These are phyloP conservation scores for Eutrema heterophyllum DNA, from an alignment of 345 rosid species.

Conservation along the genomic window DNA sequence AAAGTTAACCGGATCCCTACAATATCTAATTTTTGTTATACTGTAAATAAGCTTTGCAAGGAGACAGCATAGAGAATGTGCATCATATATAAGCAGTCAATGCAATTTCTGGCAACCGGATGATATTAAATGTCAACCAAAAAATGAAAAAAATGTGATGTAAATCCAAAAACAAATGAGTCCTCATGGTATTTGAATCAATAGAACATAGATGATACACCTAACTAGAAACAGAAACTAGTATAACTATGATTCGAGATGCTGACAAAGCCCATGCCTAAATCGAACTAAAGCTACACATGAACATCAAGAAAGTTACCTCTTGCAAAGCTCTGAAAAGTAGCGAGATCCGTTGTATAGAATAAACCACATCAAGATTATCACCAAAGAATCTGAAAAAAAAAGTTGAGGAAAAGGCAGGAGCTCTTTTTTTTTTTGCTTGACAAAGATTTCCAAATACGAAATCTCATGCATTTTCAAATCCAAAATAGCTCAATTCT, in stretches of 20 bases:
- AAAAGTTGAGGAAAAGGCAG: slow-evolving; percentile 38
- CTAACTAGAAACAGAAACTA: not conserved
- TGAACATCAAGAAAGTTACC: slow-evolving; percentile 31
- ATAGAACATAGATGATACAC: not conserved
- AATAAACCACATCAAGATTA: slow-evolving; percentile 76
- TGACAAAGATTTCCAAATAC: not conserved
- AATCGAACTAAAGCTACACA: not conserved
- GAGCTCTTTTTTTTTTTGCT: not conserved
- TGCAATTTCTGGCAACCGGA: not conserved
- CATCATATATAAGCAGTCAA: too few relatives aligned
- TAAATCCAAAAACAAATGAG: not conserved
- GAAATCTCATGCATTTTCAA: not conserved
- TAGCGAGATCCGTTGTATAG: slow-evolving; percentile 56
- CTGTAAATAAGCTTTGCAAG: not conserved
- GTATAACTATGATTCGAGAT: not conserved
- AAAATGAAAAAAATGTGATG: not conserved
- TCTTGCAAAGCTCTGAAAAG: slow-evolving; percentile 48
- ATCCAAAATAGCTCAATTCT: not conserved
- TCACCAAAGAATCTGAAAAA: slow-evolving; percentile 56
- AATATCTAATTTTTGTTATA: not conserved
- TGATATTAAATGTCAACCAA: not conserved
- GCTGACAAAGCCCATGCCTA: not conserved
- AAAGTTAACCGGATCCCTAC: not conserved
- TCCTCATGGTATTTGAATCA: not conserved
- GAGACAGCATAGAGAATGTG: not conserved